These are phyloP conservation scores for Polychytrium aggregatum DNA, from an alignment of 192 early-diverging fungal species.

Conservation along the genomic window DNA sequence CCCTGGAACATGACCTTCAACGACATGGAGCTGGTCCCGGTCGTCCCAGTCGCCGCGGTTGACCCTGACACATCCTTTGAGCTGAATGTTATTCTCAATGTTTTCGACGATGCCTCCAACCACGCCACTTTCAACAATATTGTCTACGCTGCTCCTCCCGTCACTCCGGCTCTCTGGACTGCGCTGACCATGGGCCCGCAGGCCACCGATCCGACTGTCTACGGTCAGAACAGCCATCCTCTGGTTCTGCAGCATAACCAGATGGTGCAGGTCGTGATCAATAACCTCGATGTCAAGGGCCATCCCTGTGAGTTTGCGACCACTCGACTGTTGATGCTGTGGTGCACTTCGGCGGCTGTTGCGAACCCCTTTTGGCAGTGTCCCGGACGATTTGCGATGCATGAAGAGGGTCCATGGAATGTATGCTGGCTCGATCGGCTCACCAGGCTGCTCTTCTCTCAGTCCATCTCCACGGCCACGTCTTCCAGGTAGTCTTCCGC, in stretches of 20 bases:
- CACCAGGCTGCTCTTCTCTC: too few relatives aligned
- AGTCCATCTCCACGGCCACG: constrained; percentile 79
- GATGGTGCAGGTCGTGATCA: constrained; percentile 61
- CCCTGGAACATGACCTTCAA: constrained; percentile 24
- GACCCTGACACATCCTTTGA: constrained; percentile 32
- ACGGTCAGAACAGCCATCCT: too few relatives aligned
- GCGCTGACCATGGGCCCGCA: constrained; percentile 46
- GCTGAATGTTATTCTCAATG: constrained; percentile 51
- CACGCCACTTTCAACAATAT: constrained; percentile 73
- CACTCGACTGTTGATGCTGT: too few relatives aligned
- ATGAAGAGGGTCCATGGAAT: too few relatives aligned
- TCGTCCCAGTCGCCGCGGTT: constrained; percentile 25
- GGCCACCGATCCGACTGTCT: constrained; percentile 32
- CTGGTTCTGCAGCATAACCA: too few relatives aligned
- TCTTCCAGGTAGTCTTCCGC: constrained; percentile 65
- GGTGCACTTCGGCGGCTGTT: too few relatives aligned
- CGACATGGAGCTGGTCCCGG: constrained; percentile 39
- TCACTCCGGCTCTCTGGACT: constrained; percentile 56
- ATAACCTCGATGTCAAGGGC: constrained; percentile 60
- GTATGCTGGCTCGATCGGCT: too few relatives aligned
- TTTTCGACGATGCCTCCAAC: constrained; percentile 63
- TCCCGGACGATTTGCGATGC: too few relatives aligned
- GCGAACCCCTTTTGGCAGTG: too few relatives aligned
- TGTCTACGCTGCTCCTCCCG: constrained; percentile 48
- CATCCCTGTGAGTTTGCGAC: too few relatives aligned